These are phyloP conservation scores for Colletotrichum tropicicola DNA, from an alignment of 2,329 filamentous ascomycete species.

Conservation along the genomic window DNA sequence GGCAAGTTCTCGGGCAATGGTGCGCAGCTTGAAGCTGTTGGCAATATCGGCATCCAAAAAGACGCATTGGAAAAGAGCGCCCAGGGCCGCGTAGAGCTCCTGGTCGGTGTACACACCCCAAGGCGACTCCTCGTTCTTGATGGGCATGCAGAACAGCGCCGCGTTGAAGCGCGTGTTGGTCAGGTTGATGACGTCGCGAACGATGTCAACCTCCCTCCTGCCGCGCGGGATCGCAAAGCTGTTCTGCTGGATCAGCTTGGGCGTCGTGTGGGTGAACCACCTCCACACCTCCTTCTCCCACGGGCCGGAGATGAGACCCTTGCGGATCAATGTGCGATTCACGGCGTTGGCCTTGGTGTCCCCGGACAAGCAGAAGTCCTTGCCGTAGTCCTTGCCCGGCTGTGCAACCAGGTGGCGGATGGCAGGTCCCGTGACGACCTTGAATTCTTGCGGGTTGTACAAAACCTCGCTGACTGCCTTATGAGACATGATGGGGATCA, in stretches of 20 bases:
- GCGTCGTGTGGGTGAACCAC: constrained; percentile 35
- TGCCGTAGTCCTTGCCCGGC: constrained; percentile 42
- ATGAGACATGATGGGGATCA: constrained; percentile 63
- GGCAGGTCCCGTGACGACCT: constrained; percentile 64
- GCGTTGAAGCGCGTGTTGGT: constrained; percentile 64
- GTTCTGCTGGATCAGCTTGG: constrained; percentile 38
- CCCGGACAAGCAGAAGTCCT: constrained; percentile 60
- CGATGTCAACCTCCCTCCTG: constrained; percentile 41
- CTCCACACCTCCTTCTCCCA: constrained; percentile 32
- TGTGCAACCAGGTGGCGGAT: constrained; percentile 64
- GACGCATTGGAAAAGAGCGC: constrained; percentile 63
- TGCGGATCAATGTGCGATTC: constrained; percentile 51
- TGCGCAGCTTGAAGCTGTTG: constrained; percentile 64
- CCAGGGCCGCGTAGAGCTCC: constrained; percentile 64
- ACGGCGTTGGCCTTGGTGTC: constrained; percentile 48
- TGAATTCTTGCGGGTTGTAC: constrained; percentile 62
- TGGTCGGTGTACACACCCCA: constrained; percentile 64
- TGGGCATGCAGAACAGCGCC: constrained; percentile 61
- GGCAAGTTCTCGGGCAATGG: constrained; percentile 57
- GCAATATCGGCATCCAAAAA: constrained; percentile 65
- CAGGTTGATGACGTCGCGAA: constrained; percentile 59
- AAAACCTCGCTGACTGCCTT: constrained; percentile 61
- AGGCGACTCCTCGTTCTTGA: constrained; percentile 61
- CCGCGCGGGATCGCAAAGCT: constrained; percentile 35
- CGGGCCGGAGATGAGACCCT: constrained; percentile 42